phyloP scores from a whole-genome alignment of 2,329 filamentous ascomycete genomes.

The Rutstroemia sp. region DNA sequence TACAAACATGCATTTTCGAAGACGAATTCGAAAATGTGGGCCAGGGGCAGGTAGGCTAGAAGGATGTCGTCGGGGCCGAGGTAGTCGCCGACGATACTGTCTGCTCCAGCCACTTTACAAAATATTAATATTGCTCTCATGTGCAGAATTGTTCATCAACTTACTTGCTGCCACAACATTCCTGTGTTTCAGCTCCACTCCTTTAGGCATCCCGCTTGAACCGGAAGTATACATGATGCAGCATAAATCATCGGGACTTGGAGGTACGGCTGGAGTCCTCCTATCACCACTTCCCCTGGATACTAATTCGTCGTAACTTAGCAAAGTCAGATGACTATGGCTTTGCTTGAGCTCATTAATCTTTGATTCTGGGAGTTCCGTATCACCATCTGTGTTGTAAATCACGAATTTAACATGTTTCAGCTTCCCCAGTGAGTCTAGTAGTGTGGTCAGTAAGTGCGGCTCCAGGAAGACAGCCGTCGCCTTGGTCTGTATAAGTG shows the following conservation, averaged over 20 bases:
- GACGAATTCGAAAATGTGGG: conserved; percentile 93
- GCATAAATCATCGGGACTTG: conserved; percentile 68
- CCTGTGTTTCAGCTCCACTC: conserved; percentile 77
- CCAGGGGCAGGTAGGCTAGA: conserved; percentile 85
- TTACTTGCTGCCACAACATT: conserved; percentile 73
- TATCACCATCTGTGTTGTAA: conserved; percentile 51
- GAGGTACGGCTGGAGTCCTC: conserved; percentile 61
- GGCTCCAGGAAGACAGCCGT: conserved; percentile 84
- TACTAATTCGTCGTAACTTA: conserved; percentile 47
- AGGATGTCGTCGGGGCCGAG: conserved; percentile 72
- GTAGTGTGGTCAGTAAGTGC: conserved; percentile 58
- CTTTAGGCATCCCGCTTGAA: conserved; percentile 83
- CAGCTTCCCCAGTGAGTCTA: conserved; percentile 47
- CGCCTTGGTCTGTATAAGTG: conserved; percentile 71
- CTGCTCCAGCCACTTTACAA: conserved; percentile 71
- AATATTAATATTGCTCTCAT: background rate
- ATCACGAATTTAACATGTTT: conserved; percentile 52
- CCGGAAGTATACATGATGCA: conserved; percentile 87
- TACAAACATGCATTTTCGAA: conserved; percentile 88
- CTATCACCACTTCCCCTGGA: conserved; percentile 52
- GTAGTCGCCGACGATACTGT: conserved; percentile 67
- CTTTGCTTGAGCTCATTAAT: conserved; percentile 47
- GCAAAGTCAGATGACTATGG: conserved; percentile 45
- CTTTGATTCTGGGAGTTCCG: conserved; percentile 36
- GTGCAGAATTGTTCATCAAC: conserved; percentile 20